phyloP scores from a whole-genome alignment of 768 basidiomycete genomes.

The Cyclocybe cylindracea region DNA sequence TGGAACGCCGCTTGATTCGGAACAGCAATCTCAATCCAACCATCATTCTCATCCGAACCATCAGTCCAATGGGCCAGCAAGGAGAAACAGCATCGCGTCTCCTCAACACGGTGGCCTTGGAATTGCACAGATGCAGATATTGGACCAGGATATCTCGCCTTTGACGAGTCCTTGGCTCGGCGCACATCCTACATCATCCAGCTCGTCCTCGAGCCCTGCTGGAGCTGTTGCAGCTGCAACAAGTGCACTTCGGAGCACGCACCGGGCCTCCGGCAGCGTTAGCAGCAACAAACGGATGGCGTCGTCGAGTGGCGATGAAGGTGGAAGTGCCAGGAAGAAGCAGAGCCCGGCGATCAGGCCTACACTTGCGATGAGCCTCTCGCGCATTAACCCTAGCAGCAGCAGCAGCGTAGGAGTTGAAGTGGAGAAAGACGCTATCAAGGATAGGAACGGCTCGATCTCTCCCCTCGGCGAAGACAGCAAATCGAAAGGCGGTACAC shows the following conservation, averaged over 20 bases:
- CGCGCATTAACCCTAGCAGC: not conserved
- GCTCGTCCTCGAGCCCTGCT: not conserved
- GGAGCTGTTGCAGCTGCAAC: not conserved
- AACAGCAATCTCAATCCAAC: too few species aligned
- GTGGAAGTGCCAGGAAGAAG: slow-evolving; percentile 48
- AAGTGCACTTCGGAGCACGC: not conserved
- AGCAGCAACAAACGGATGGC: slow-evolving; percentile 52
- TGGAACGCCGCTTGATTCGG: slow-evolving; percentile 4
- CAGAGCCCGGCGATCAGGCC: slow-evolving; percentile 47
- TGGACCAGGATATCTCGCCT: slow-evolving; percentile 77
- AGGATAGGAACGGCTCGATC: slow-evolving; percentile 10
- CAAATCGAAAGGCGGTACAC: slow-evolving; percentile 3
- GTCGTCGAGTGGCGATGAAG: slow-evolving; percentile 59
- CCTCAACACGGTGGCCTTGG: slow-evolving; percentile 7
- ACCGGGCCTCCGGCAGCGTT: slow-evolving; percentile 3
- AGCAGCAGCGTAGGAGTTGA: slow-evolving; percentile 5
- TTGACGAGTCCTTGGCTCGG: slow-evolving; percentile 83
- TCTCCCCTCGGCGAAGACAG: slow-evolving; percentile 8
- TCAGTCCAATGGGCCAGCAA: too few species aligned
- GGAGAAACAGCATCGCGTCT: too few species aligned
- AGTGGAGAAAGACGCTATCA: not conserved
- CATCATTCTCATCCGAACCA: too few species aligned
- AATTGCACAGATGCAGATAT: slow-evolving; percentile 46
- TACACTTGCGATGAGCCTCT: slow-evolving; percentile 19
- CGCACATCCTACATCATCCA: slow-evolving; percentile 37